A percentile compares a stretch with the other conserved stretches of the same genome.
Evolutionary conservation across 768 basidiomycete genomes (phyloP).

Genomic region (Trametes cubensis): DNA sequence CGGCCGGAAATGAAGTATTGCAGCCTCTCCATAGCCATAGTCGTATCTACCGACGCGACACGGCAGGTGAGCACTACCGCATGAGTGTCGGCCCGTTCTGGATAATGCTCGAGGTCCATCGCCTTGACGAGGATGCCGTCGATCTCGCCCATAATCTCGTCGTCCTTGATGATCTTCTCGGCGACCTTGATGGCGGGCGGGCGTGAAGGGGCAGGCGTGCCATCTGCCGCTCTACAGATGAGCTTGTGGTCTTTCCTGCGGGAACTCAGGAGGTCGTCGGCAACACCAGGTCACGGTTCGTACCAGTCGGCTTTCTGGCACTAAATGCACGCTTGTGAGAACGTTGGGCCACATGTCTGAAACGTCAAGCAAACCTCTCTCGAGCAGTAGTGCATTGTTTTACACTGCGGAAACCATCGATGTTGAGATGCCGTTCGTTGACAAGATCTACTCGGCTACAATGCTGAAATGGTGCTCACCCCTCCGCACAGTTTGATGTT

Average conservation of each 20-base stretch:
- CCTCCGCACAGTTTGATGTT: constrained; percentile 18
- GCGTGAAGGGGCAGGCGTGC: constrained; percentile 5
- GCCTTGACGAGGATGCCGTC: constrained; percentile 22
- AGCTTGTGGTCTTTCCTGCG: constrained; percentile 21
- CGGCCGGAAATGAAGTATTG: constrained; percentile 5
- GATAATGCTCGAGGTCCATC: constrained; percentile 22
- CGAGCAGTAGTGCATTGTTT: constrained; percentile 20
- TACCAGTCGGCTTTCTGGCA: constrained; percentile 22
- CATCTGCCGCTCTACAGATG: constrained; percentile 3
- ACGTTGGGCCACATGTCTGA: neutral
- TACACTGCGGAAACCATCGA: constrained; percentile 4
- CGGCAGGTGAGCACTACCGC: constrained; percentile 12
- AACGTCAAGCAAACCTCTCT: constrained; percentile 6
- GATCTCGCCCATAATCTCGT: constrained; percentile 18
- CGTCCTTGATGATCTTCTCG: constrained; percentile 12
- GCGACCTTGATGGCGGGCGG: constrained; percentile 17
- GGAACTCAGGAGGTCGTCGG: neutral
- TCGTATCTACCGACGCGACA: constrained; percentile 8
- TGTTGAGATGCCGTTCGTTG: no score
- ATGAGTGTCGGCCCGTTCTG: constrained; percentile 16
- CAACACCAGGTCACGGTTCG: neutral
- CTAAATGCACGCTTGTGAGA: neutral
- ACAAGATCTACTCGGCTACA: neutral
- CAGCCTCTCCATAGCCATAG: neutral
- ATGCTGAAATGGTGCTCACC: neutral